Percentiles rank a stretch among this genome's conserved stretches.
Evolutionary conservation across 2,329 filamentous ascomycete species (phyloP).

Genomic region (Ophiostoma tasmaniense): DNA sequence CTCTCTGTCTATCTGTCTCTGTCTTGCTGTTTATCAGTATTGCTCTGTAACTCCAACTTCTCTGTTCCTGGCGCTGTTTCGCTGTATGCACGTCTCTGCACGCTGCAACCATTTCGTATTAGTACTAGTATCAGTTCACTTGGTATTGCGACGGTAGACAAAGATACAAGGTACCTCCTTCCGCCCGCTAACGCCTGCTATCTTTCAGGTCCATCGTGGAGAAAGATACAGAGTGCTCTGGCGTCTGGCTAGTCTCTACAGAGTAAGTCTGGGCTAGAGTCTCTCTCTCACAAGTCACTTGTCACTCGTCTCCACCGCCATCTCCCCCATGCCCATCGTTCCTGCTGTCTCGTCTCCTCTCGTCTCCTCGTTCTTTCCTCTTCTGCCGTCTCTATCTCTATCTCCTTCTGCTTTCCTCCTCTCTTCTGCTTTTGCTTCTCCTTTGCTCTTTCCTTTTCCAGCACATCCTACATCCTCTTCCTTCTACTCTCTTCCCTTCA

Average conservation of each 20-base stretch:
- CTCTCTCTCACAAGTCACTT: not conserved
- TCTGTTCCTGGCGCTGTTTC: slow-evolving; percentile 23
- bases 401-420: slow-evolving; percentile 26
- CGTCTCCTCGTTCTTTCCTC: slow-evolving; percentile 24
- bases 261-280: not conserved
- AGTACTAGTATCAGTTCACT: not conserved
- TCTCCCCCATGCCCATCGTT: slow-evolving; percentile 16
- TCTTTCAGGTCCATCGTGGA: not conserved
- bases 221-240: not conserved
- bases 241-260: not conserved
- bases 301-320: slow-evolving; percentile 13
- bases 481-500: slow-evolving; percentile 11
- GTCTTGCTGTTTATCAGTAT: not conserved
- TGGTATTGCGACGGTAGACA: not conserved
- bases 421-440: slow-evolving; percentile 21
- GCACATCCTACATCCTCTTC: not conserved
- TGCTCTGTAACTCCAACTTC: not conserved
- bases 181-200: not conserved
- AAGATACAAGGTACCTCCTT: not conserved
- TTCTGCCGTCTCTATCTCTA: slow-evolving; percentile 22
- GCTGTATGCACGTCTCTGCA: slow-evolving; percentile 8
- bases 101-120: slow-evolving; percentile 8
- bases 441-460: slow-evolving; percentile 19
- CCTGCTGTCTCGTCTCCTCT: slow-evolving; percentile 24
- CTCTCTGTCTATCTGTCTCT: not conserved